phyloP scores from a whole-genome alignment of 2,329 filamentous ascomycete genomes.

The Metarhizium brunneum region DNA sequence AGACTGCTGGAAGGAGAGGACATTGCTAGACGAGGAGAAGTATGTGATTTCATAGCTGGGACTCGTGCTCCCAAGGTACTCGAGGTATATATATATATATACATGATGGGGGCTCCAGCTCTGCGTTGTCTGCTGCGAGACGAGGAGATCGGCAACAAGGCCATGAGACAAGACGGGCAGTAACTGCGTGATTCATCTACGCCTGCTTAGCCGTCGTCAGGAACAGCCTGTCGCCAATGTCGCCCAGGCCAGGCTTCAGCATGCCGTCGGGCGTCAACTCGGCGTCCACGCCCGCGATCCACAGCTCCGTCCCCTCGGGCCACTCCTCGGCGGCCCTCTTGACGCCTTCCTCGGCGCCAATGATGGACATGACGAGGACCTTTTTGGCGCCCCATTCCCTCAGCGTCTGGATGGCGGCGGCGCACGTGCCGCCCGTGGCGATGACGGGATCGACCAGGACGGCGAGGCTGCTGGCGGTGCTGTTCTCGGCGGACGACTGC shows the following conservation, averaged over 20 bases:
- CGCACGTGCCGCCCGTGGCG: slow-evolving; percentile 83
- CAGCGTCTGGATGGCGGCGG: slow-evolving; percentile 81
- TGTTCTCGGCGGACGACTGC: slow-evolving; percentile 17
- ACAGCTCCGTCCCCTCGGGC: slow-evolving; percentile 69
- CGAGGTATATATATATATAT: background rate
- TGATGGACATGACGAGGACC: slow-evolving; percentile 66
- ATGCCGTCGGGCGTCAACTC: slow-evolving; percentile 71
- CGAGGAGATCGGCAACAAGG: too few species aligned
- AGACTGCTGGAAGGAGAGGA: slow-evolving; percentile 71
- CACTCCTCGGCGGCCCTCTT: slow-evolving; percentile 64
- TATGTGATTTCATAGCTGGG: slow-evolving; percentile 26
- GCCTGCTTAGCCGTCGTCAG: slow-evolving; percentile 44
- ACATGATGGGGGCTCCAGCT: too few species aligned
- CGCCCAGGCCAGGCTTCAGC: slow-evolving; percentile 83
- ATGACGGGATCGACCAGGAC: slow-evolving; percentile 89
- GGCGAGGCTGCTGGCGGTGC: slow-evolving; percentile 47
- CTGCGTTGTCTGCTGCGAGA: too few species aligned
- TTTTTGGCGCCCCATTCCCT: slow-evolving; percentile 84
- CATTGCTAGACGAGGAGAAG: slow-evolving; percentile 69
- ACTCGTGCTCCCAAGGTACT: background rate
- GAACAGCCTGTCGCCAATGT: slow-evolving; percentile 85
- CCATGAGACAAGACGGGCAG: too few species aligned
- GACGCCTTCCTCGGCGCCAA: slow-evolving; percentile 67
- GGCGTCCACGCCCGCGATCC: slow-evolving; percentile 71
- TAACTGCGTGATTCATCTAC: background rate